Percentiles rank a stretch among this genome's conserved stretches.
Evolutionary conservation across 2,329 filamentous ascomycete species (phyloP).

Genomic region (Cylindrodendrum hubeiense): DNA sequence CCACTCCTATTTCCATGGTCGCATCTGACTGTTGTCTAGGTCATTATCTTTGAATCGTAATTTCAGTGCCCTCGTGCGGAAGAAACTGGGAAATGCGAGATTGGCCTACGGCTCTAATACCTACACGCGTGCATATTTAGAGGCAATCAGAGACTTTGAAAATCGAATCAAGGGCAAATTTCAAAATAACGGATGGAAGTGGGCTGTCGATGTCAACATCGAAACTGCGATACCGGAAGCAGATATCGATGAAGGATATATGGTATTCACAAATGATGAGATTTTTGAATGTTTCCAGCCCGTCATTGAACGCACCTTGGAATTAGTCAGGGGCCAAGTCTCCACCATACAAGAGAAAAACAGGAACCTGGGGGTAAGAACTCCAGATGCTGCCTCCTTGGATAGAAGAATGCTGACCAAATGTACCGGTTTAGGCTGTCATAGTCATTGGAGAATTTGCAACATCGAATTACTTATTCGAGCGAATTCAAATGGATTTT

Average conservation of each 20-base stretch:
- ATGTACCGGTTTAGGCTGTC: background rate
- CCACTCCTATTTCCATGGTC: no score
- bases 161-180: slow-evolving; percentile 99
- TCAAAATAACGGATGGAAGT: slow-evolving; percentile 98
- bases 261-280: slow-evolving; percentile 99
- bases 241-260: slow-evolving; percentile 97
- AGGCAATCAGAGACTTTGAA: slow-evolving; percentile 99
- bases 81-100: slow-evolving; percentile 99
- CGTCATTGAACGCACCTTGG: slow-evolving; percentile 94
- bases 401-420: background rate
- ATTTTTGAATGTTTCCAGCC: slow-evolving; percentile 99
- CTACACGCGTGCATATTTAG: slow-evolving; percentile 95
- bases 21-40: background rate
- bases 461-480: background rate
- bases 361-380: slow-evolving; percentile 77
- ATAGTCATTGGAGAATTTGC: background rate
- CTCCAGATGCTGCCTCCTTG: background rate
- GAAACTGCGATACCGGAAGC: slow-evolving; percentile 98
- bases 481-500: background rate
- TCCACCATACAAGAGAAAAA: slow-evolving; percentile 99
- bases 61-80: slow-evolving; percentile 96
- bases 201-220: slow-evolving; percentile 98
- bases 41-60: slow-evolving; percentile 96
- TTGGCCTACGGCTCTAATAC: slow-evolving; percentile 93
- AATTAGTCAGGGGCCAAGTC: slow-evolving; percentile 96